Base-by-base conservation (phyloP, 1,139 yeast genomes). In the Zygosaccharomyces sapae region DNA sequence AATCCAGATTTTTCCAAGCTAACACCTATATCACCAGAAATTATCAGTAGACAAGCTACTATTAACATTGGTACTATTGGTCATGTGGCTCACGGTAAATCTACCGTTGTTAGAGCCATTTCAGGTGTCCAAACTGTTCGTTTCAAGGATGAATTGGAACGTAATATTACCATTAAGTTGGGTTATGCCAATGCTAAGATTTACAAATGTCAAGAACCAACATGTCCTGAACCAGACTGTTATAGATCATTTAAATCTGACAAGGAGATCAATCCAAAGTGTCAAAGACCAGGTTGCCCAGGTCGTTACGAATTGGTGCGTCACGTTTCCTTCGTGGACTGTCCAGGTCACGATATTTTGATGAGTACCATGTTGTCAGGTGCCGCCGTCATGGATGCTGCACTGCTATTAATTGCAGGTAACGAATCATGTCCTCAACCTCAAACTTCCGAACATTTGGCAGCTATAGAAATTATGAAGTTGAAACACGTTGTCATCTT, bases 291-390 rank as follows among this genome's bases (percentile, higher is more conserved):
- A 53, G 96, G 94, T 10, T 84, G 90, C 68, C 74, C 76, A 49
- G 96, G 96, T 8, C 86, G 96, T 67, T 90, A 89, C 71, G 79
- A 80, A 63, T 77, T 94, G 58, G 81, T 89, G 43, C 88, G 99
- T 72, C 99, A 94, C 68, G 98, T 94, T 48, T 89, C 97, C 5
- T 94, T 94, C 63, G 98, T 94, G 52, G 99, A 94, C 76, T 94
- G 98, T 76, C 99, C 99, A 51, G 99, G 98, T 69, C 99, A 94
- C 86, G 99, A 94, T 77, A 92, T 94, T 76, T 83, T 94, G 70
- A 94, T 94, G 98, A 89, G 97, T 79, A 94, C 98, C 59, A 94
- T 94, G 99, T 83, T 94, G 80, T 90, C 97, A 43, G 99, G 99
- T 69, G 99, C 99, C 36, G 99, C 99, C 12, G 98, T 94, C 58